Evolutionary conservation across 2,329 filamentous ascomycete species (phyloP).

Genomic region (Aspergillus pseudonomiae): DNA sequence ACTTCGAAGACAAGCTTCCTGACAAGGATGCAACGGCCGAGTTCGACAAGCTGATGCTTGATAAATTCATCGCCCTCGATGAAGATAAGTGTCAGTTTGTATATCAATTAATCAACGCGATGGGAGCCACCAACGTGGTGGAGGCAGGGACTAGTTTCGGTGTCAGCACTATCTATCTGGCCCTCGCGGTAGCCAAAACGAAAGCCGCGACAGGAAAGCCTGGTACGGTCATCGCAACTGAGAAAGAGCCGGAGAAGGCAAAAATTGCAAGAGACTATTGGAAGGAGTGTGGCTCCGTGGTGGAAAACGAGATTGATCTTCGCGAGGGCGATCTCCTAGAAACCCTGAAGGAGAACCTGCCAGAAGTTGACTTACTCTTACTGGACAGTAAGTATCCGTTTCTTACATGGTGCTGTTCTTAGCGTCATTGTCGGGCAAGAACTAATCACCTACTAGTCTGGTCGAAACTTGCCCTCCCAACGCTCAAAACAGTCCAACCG

Average conservation of each 20-base stretch:
- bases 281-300: constrained; percentile 52
- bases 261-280: constrained; percentile 56
- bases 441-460: constrained; percentile 34
- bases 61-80: constrained; percentile 64
- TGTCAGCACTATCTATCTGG: constrained; percentile 65
- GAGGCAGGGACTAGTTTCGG: constrained; percentile 66
- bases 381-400: constrained; percentile 61
- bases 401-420: too few relatives aligned
- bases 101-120: constrained; percentile 58
- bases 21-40: constrained; percentile 7
- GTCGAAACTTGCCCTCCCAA: constrained; percentile 41
- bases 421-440: too few relatives aligned
- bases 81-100: constrained; percentile 61
- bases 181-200: constrained; percentile 59
- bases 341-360: constrained; percentile 54
- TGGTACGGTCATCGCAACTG: constrained; percentile 61
- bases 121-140: constrained; percentile 55
- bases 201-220: constrained; percentile 30
- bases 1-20: constrained; percentile 14
- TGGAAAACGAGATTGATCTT: constrained; percentile 58
- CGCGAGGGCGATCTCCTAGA: constrained; percentile 61
- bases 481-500: constrained; percentile 41
- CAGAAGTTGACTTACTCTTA: constrained; percentile 61
- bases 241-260: constrained; percentile 61
- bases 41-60: constrained; percentile 36